Base-by-base conservation (phyloP, 1,284 basidiomycete species). In the Leccinum pseudoinsigne region DNA sequence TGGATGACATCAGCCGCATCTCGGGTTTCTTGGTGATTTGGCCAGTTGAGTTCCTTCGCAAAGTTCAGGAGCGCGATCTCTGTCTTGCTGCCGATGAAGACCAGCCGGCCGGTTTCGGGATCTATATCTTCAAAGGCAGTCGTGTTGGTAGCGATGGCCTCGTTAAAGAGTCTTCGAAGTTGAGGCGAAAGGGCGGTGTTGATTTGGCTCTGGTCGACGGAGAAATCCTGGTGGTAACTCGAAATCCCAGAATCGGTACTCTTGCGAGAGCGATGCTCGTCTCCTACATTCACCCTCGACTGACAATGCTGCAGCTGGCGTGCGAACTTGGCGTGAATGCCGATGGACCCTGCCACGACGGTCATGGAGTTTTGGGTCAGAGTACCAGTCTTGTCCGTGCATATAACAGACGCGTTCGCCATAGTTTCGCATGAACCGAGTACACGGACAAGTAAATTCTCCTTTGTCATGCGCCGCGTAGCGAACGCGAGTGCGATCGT, bases 371-470 rank as follows among this genome's bases (percentile, higher is more conserved):
- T 98, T 74, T 95, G 92, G 0, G 97, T 98, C 28, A 95, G 87
- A 7, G 95, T 92, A 57, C 93, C 93, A 1, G 95, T 97, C 81
- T 98, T 98, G 82, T 97, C 95, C 21, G 95, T 98, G 79, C 95
- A 98, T 31, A 98, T 86, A 66, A 98, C 96, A 23, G 92, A 97
- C 12, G 95, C 93, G 74, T 98, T 98, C 38, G 93, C 97, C 96
- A 98, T 99, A 7, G 94, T 98, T 81, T 98, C 97, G 78, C 97
- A 99, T 28, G 94, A 95, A 12, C 94, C 93, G 40, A 99, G 86
- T 3, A 98, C 91, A 67, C 97, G 94, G 18, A 99, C 97, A 56
- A 99, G 87, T 0, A 99, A 82, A 65, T 97, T 97, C 76, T 95
- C 92, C 73, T 90, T 86, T 18, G 95, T 94, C 97, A 99, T 99